Conservation (phyloP, 2,329 filamentous ascomycete species). For the Aspergillus caelatus region DNA sequence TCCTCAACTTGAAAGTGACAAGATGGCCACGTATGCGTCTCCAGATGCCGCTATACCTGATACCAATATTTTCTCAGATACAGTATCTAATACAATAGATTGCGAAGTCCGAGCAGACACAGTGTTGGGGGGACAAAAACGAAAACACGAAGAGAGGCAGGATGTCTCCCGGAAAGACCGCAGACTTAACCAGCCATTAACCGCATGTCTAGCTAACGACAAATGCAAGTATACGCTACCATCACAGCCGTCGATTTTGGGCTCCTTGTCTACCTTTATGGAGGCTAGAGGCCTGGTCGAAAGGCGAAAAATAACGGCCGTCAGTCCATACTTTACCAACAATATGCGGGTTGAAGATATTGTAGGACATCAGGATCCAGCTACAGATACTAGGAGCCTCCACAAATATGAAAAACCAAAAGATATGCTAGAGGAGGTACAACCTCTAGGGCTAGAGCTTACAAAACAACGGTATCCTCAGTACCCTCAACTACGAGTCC, state of each 20-base stretch:
- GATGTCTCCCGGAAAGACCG: not conserved
- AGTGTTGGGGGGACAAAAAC: not conserved
- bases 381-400: not conserved
- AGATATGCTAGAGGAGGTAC: not conserved
- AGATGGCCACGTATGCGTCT: not conserved
- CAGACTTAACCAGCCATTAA: not conserved
- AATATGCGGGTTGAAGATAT: not conserved
- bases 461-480: conserved; percentile 1
- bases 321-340: conserved; percentile 29
- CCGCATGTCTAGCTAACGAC: not conserved
- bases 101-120: not conserved
- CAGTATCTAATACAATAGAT: not conserved
- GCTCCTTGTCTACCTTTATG: conserved; percentile 56
- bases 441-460: not conserved
- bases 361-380: not conserved
- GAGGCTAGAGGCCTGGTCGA: conserved; percentile 43
- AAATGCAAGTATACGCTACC: not conserved
- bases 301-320: conserved; percentile 30
- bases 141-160: not conserved
- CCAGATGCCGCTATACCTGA: no score
- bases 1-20: not conserved
- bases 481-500: not conserved
- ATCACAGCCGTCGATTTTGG: conserved; percentile 35
- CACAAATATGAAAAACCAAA: not conserved
- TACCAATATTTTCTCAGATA: not conserved